Base-by-base conservation (phyloP, 78 protist genomes). In the Pigoraptor vietnamica region DNA sequence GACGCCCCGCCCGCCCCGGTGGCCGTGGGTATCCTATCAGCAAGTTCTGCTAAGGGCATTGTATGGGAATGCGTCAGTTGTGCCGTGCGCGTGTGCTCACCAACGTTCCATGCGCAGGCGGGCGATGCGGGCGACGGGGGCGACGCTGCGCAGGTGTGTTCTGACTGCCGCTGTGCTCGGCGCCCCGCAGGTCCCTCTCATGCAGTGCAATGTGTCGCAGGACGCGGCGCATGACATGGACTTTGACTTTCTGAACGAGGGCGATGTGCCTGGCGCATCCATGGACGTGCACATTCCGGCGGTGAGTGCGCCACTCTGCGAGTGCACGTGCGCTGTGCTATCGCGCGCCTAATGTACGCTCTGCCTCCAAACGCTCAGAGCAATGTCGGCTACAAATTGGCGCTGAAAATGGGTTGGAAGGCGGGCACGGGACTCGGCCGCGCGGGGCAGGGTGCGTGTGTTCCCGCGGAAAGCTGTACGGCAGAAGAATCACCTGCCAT, bases 361-460 rank as follows among this genome's bases (percentile, higher is more conserved):
- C n/a, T 48, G 6, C 29, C 6, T 83, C 10, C 23, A 29, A 0
- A 83, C 23, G 23, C 33, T 2, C 89, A 86, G 89, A 86, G 25
- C 33, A 92, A 92, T 35, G 32, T 87, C 24, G 93, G 93, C 36
- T 87, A 92, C 91, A 10, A 25, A 23, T 32, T 92, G 81, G 37
- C 87, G 39, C 56, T 10, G 40, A 92, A 86, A 39, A 87, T 92
- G 91, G 93, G 93, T 25, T 92, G 93, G 93, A 19, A 24, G 81
- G 92, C 2, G 0, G 86, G 90, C 81, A 25, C 29, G 24, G 90
- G 93, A 10, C 81, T 84, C 56, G 90, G 90, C 23, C 6, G 67
- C 35, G 55, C 6, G 37, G 81, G 87, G 37, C 87, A 37, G 24
- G 92, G 92, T 36, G 81, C 34, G 67, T 48, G 67, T 48, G 6